Evolutionary conservation across 1,139 yeast genomes (phyloP), one percentile per base, ranked within the genome.

Genomic region (Pichia terricola): DNA sequence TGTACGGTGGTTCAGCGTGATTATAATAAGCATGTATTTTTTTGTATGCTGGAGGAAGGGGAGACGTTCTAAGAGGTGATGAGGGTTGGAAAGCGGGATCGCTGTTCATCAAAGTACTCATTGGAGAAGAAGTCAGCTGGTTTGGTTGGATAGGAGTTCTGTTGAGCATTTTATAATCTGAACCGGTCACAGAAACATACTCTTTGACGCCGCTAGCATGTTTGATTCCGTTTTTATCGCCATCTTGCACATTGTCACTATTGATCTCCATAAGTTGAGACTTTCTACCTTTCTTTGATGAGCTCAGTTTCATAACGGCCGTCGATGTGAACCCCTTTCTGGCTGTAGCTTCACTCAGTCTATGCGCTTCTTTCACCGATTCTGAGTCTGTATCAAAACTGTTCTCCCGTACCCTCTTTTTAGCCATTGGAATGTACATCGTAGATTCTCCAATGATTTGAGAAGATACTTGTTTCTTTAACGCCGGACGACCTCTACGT

Each of bases 251-350:
- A 5, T 5, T 30, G 10, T 41, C 10, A 26, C 3, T 28, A 10
- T 25, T 37, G 22, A 10, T 30, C 11, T 11, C 31, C 26, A 9
- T 3, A 10, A 26, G 33, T 22, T 32, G n/a, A 30, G 22, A 30
- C 26, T 37, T 33, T 26, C n/a, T 27, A 8, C 51, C 45, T 30
- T 27, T 28, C 42, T 50, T 51, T 26, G 51, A 57, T 3, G 65
- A 65, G 28, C 60, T 57, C 5, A 63, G 56, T 38, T 56, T 55
- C 66, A 63, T 63, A 31, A 61, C 52, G 4, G 67, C 65, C 3
- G 62, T 55, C 3, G 61, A 54, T 41, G 57, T 53, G 38, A 63
- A 59, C 26, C 64, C 66, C 39, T 57, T 55, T 40, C 51, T 58
- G n/a, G 60, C 50, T 10, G 48, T 41, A 7, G 46, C 48, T 33